These are phyloP conservation scores for Quercus glauca DNA, from an alignment of 306 rosid species.

Conservation along the genomic window DNA sequence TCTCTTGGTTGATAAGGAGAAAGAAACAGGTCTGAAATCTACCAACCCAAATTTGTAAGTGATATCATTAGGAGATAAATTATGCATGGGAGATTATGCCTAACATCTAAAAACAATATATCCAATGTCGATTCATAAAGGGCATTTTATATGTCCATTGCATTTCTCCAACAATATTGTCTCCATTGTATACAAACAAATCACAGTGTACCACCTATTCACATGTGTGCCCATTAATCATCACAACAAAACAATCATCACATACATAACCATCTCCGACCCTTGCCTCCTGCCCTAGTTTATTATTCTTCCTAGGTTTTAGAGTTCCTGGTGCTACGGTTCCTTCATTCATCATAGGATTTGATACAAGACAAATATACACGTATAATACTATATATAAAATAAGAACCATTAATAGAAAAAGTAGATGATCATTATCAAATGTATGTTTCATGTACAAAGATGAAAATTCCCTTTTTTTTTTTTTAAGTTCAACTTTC, in stretches of 20 bases:
- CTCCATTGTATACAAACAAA: conserved; percentile 38
- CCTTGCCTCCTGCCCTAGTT: conserved; percentile 29
- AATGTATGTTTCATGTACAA: background rate
- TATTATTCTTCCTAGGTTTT: conserved; percentile 11
- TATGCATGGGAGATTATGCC: background rate
- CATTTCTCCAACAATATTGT: conserved; percentile 29
- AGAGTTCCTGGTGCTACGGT: background rate
- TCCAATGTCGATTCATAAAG: background rate
- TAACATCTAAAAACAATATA: background rate
- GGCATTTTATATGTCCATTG: background rate
- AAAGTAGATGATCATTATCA: background rate
- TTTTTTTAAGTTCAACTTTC: no score
- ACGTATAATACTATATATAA: background rate
- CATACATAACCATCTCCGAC: conserved; percentile 20
- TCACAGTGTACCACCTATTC: conserved; percentile 45
- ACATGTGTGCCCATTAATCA: conserved; percentile 60
- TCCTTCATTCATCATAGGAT: background rate
- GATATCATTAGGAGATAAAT: background rate
- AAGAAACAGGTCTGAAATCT: background rate
- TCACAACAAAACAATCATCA: conserved; percentile 47
- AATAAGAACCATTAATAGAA: background rate
- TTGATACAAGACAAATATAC: background rate
- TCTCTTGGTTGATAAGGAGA: background rate
- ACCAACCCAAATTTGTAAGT: background rate
- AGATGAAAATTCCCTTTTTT: background rate